Evolutionary conservation across 2,329 filamentous ascomycete species (phyloP).

Genomic region (Oidium heveae): DNA sequence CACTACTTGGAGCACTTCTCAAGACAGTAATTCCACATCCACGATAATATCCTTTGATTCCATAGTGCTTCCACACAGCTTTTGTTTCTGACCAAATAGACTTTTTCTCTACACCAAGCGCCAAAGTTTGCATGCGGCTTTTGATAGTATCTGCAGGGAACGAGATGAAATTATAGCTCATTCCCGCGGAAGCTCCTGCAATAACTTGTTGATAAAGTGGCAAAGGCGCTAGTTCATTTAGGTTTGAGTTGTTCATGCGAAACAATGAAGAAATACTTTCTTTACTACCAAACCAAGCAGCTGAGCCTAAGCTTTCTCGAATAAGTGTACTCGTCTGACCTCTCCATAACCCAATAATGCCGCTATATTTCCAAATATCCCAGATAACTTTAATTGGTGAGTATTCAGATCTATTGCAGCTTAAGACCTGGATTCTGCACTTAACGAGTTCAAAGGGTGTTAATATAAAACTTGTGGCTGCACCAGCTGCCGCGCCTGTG

Average conservation of each 20-base stretch:
- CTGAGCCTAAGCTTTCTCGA: constrained; percentile 75
- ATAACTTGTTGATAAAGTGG: constrained; percentile 70
- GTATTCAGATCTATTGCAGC: constrained; percentile 20
- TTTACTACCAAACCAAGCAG: constrained; percentile 86
- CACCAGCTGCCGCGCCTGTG: constrained; percentile 68
- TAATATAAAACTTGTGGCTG: constrained; percentile 70
- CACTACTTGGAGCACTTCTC: constrained; percentile 79
- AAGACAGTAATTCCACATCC: constrained; percentile 85
- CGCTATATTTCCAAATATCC: constrained; percentile 61
- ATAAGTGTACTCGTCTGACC: constrained; percentile 85
- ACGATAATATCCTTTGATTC: constrained; percentile 65
- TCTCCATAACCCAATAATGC: constrained; percentile 74
- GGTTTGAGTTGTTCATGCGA: constrained; percentile 17
- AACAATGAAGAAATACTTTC: constrained; percentile 40
- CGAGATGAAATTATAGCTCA: constrained; percentile 91
- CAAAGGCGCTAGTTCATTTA: constrained; percentile 24
- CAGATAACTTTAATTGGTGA: constrained; percentile 46
- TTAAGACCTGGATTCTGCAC: constrained; percentile 82
- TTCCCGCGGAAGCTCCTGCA: constrained; percentile 67
- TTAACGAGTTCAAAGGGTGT: constrained; percentile 95
- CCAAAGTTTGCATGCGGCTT: constrained; percentile 76
- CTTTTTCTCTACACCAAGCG: constrained; percentile 20
- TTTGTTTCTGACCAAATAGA: constrained; percentile 50
- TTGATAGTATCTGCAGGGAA: constrained; percentile 97
- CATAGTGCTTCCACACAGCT: constrained; percentile 58